phyloP scores from a whole-genome alignment of 2,329 filamentous ascomycete species.

The Aspergillus sp. region DNA sequence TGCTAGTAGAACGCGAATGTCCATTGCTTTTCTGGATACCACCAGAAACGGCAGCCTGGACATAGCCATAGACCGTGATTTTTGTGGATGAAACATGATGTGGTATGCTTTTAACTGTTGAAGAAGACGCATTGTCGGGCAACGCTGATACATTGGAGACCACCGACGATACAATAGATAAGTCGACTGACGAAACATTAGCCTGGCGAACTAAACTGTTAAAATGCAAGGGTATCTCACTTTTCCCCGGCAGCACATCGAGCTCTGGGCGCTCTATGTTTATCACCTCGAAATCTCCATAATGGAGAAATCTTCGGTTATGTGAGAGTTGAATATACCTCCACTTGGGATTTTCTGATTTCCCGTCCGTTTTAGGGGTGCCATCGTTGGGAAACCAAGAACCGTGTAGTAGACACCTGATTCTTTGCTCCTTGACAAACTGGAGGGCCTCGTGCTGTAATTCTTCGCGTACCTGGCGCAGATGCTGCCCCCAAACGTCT shows the following conservation, averaged over 20 bases:
- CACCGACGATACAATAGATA: conserved; percentile 84
- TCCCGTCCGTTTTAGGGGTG: conserved; percentile 52
- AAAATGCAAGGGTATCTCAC: conserved; percentile 38
- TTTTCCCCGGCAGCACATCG: conserved; percentile 73
- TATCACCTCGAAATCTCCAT: conserved; percentile 75
- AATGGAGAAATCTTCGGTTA: conserved; percentile 87
- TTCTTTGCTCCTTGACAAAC: conserved; percentile 95
- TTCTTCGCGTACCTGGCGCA: conserved; percentile 87
- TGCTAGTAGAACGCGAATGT: conserved; percentile 32
- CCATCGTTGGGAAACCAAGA: conserved; percentile 73
- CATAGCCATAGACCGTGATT: conserved; percentile 84
- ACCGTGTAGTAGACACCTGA: conserved; percentile 83
- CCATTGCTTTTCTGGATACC: conserved; percentile 36
- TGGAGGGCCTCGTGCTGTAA: conserved; percentile 87
- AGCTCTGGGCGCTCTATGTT: conserved; percentile 66
- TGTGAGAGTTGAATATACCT: conserved; percentile 86
- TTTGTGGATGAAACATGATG: conserved; percentile 61
- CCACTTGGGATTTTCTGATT: conserved; percentile 55
- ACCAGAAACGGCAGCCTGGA: conserved; percentile 32
- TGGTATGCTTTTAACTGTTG: conserved; percentile 47
- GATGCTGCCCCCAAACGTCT: conserved; percentile 87
- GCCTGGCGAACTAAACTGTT: not conserved
- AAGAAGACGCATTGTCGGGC: conserved; percentile 50
- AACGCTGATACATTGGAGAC: conserved; percentile 84
- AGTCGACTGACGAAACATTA: conserved; percentile 60